Evolutionary conservation across 2,329 filamentous ascomycete species (phyloP), one percentile per base, ranked within the genome.

Genomic region (Tolypocladium sp.): DNA sequence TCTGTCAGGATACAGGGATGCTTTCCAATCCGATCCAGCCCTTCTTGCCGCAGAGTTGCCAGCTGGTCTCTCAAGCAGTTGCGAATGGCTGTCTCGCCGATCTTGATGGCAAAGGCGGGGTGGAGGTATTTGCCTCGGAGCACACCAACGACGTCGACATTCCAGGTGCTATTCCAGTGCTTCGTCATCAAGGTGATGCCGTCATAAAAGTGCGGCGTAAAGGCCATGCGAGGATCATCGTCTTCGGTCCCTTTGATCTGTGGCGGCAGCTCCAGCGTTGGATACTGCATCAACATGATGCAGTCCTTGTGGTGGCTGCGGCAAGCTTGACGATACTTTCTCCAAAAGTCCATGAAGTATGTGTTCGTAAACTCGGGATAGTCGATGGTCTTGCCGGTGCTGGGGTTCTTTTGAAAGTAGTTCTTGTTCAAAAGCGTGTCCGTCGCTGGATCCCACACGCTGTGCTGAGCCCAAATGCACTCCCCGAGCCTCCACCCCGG

Each of bases 131-230:
- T 88, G 15, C 94, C 94, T 53, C 94, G 88, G 51, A 99, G 79
- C 17, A 99, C 84, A 2, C 94, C 94, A 56, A 99, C 86, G 5
- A 99, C 91, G 70, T 99, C 94, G 9, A 99, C 89, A 66, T 99
- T 99, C 89, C 94, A 99, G 20, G 89, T 86, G 44, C 92, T 89
- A 70, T 97, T 99, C 94, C 94, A 99, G 73, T 96, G 96, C 76
- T 99, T 99, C 15, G 91, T 97, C 82, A 99, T 90, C 4, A 99
- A 80, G 0, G 94, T 99, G 59, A 99, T 89, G 13, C 94, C 94
- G 67, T 99, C 94, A 72, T 99, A 99, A 71, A 91, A 99, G 74
- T 99, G 94, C 2, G 92, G 91, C 12, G 94, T 88, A 71, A 97
- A 97, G 2, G 92, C 89, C 83, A 97, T 88, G 62, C 88, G 90